Conservation (phyloP, 202 grass and related monocot species). For the Hordeum pubiflorum region DNA sequence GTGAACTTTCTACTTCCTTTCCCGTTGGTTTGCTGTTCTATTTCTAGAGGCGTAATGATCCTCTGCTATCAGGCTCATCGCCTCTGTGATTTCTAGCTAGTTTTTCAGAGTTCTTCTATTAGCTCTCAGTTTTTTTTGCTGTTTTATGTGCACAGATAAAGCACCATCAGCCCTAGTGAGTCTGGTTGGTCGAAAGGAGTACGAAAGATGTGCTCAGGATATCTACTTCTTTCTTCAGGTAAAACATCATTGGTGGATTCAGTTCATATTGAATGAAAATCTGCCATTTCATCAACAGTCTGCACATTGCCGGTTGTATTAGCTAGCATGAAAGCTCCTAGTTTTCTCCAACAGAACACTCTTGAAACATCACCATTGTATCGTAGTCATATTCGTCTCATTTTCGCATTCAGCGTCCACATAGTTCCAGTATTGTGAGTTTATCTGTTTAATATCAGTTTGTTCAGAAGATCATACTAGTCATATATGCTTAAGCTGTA, state of each 20-base stretch:
- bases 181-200: conserved; percentile 87
- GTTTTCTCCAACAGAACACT: background rate
- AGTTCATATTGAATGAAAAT: background rate
- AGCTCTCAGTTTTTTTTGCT: background rate
- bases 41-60: background rate
- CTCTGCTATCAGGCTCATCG: background rate
- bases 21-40: background rate
- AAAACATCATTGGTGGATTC: conserved; percentile 17
- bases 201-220: conserved; percentile 84
- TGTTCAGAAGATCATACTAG: background rate
- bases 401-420: background rate
- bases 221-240: conserved; percentile 99
- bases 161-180: conserved; percentile 74
- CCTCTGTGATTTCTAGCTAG: background rate
- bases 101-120: background rate
- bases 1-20: conserved; percentile 33
- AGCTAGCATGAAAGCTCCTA: background rate
- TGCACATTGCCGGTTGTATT: background rate
- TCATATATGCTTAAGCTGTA: background rate
- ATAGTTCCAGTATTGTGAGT: background rate
- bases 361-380: background rate
- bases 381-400: background rate
- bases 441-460: background rate
- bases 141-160: conserved; percentile 50
- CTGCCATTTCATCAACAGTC: background rate